A percentile compares a stretch with the other conserved stretches of the same genome.
phyloP scores from a whole-genome alignment of 768 basidiomycete species.

The Leccinellum rugosiceps region DNA sequence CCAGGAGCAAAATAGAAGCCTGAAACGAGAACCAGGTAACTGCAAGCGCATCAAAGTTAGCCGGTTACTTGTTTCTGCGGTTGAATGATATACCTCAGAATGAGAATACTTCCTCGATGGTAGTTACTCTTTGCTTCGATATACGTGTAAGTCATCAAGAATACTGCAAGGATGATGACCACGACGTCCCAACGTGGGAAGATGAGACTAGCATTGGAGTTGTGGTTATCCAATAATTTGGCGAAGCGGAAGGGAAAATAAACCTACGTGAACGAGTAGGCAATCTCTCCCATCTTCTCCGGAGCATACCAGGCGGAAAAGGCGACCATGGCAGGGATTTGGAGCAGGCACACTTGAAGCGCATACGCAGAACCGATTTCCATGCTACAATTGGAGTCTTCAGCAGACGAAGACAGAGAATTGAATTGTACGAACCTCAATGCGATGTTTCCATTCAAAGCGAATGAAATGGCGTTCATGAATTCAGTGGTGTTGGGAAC shows the following conservation, averaged over 20 bases:
- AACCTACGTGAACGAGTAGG: constrained; percentile 91
- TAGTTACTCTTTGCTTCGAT: constrained; percentile 99
- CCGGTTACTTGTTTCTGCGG: not conserved
- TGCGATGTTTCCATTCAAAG: constrained; percentile 94
- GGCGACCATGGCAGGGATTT: constrained; percentile 98
- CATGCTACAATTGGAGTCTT: constrained; percentile 58
- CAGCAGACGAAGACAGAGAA: not conserved
- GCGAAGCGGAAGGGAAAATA: not conserved
- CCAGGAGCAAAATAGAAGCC: constrained; percentile 91
- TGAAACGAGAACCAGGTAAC: constrained; percentile 85
- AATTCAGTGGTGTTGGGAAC: constrained; percentile 99
- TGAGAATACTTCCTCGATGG: constrained; percentile 92
- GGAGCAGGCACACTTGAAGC: constrained; percentile 93
- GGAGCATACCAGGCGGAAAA: constrained; percentile 96
- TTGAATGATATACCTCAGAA: constrained; percentile 63
- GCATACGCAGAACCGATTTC: constrained; percentile 99
- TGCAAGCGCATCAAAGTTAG: constrained; percentile 30
- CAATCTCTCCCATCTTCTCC: constrained; percentile 77
- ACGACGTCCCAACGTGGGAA: constrained; percentile 99
- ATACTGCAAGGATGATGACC: constrained; percentile 91
- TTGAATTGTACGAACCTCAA: constrained; percentile 60
- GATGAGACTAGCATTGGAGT: constrained; percentile 60
- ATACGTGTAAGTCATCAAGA: constrained; percentile 97
- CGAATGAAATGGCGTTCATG: constrained; percentile 99
- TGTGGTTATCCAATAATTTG: not conserved